Evolutionary conservation across 192 early-diverging fungal species (phyloP).

Genomic region (Entomortierella beljakovae): DNA sequence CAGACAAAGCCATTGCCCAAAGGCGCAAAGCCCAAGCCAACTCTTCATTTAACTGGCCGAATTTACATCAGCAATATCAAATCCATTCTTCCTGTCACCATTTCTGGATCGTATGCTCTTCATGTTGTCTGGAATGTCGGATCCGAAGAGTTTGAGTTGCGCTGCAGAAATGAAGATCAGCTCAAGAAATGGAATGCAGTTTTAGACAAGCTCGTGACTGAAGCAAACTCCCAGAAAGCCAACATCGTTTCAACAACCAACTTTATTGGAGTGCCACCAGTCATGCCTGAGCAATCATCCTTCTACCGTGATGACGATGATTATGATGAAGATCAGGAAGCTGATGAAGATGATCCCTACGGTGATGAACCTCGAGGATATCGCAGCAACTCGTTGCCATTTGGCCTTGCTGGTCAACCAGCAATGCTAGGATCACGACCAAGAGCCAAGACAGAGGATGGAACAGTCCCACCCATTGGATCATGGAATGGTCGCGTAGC

Average conservation of each 20-base stretch:
- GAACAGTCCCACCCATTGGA: conserved; percentile 29
- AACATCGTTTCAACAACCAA: conserved; percentile 48
- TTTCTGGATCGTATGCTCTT: conserved; percentile 63
- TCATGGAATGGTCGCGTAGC: conserved; percentile 41
- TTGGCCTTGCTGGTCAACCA: conserved; percentile 43
- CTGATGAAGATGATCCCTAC: conserved; percentile 53
- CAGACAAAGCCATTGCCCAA: conserved; percentile 51
- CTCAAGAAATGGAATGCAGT: conserved; percentile 89
- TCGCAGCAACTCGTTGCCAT: conserved; percentile 57
- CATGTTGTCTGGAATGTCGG: conserved; percentile 89
- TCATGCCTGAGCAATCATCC: conserved; percentile 47
- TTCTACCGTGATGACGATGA: conserved; percentile 60
- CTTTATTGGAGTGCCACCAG: conserved; percentile 40
- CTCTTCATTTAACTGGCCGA: conserved; percentile 84
- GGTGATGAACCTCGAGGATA: conserved; percentile 40
- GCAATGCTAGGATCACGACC: conserved; percentile 43
- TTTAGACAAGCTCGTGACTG: conserved; percentile 76
- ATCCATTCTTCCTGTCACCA: conserved; percentile 41
- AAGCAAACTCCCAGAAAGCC: conserved; percentile 56
- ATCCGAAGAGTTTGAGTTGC: conserved; percentile 85
- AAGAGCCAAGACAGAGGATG: conserved; percentile 54
- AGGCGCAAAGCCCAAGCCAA: conserved; percentile 70
- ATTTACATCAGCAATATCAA: conserved; percentile 88
- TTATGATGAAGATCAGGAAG: conserved; percentile 57
- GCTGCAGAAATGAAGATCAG: conserved; percentile 92